A percentile compares a stretch with the other conserved stretches of the same genome.
Evolutionary conservation across 2,329 filamentous ascomycete species (phyloP).

Genomic region (Microdochium bolleyi): DNA sequence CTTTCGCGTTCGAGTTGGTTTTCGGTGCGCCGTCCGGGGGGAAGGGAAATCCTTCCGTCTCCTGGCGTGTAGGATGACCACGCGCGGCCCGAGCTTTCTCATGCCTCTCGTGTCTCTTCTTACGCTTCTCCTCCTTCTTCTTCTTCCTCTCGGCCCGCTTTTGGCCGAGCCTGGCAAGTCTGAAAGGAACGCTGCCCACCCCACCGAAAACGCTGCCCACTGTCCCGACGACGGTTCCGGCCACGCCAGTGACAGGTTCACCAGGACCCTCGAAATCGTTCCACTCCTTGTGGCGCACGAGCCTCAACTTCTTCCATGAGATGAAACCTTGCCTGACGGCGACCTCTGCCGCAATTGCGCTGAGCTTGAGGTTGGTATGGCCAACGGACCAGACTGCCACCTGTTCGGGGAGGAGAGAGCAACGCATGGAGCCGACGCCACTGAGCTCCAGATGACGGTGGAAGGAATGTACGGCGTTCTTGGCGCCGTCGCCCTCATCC

Average conservation of each 20-base stretch:
- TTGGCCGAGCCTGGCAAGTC: slow-evolving; percentile 49
- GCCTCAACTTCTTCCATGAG: slow-evolving; percentile 53
- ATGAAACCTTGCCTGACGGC: slow-evolving; percentile 53
- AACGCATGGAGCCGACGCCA: slow-evolving; percentile 50
- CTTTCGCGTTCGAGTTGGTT: not conserved
- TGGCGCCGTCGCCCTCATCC: slow-evolving; percentile 57
- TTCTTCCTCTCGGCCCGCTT: slow-evolving; percentile 42
- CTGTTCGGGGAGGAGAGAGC: slow-evolving; percentile 54
- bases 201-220: slow-evolving; percentile 53
- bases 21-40: slow-evolving; percentile 4
- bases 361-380: slow-evolving; percentile 50
- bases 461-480: slow-evolving; percentile 61
- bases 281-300: slow-evolving; percentile 63
- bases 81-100: slow-evolving; percentile 10
- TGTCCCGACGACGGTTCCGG: slow-evolving; percentile 52
- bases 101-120: not conserved
- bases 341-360: slow-evolving; percentile 56
- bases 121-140: slow-evolving; percentile 26
- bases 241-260: slow-evolving; percentile 61
- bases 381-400: slow-evolving; percentile 61
- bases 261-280: slow-evolving; percentile 71
- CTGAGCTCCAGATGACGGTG: slow-evolving; percentile 49
- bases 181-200: slow-evolving; percentile 54
- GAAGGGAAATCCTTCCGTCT: slow-evolving; percentile 11
- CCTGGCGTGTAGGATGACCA: slow-evolving; percentile 8